Evolutionary conservation across 2,329 filamentous ascomycete genomes (phyloP).

Genomic region (Pseudocercospora pini-densiflorae): DNA sequence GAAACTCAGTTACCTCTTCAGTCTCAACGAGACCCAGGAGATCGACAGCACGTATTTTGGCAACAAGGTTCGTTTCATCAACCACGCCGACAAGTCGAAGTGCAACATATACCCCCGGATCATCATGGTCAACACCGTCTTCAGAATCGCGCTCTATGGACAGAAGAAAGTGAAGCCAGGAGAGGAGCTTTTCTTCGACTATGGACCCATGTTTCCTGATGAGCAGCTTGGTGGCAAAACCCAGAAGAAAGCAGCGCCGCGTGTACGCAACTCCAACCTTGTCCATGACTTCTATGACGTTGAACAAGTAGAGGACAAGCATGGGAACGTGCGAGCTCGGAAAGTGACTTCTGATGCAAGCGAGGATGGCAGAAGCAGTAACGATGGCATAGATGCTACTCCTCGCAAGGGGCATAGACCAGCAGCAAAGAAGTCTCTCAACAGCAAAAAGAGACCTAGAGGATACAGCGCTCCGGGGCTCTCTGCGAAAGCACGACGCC

Average conservation of each 20-base stretch:
- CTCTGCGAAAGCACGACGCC: not conserved
- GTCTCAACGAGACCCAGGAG: conserved; percentile 56
- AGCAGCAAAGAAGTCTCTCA: not conserved
- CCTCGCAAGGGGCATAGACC: not conserved
- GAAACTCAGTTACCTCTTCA: conserved; percentile 66
- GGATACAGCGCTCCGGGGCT: not conserved
- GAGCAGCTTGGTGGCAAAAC: conserved; percentile 33
- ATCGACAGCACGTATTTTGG: conserved; percentile 77
- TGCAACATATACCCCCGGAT: conserved; percentile 70
- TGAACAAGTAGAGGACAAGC: conserved; percentile 27
- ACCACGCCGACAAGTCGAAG: conserved; percentile 66
- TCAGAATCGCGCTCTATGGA: conserved; percentile 76
- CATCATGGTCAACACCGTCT: conserved; percentile 72
- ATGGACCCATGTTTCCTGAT: conserved; percentile 54
- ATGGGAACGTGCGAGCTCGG: conserved; percentile 26
- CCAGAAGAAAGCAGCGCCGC: conserved; percentile 27
- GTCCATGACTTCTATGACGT: conserved; percentile 32
- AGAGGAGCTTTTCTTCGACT: conserved; percentile 82
- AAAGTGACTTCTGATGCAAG: conserved; percentile 24
- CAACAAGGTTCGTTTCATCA: conserved; percentile 83
- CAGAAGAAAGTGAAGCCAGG: conserved; percentile 69
- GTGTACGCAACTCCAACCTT: conserved; percentile 31
- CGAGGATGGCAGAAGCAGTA: conserved; percentile 17
- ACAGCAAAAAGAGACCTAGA: not conserved
- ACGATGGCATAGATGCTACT: not conserved